phyloP scores from a whole-genome alignment of 2,329 filamentous ascomycete species.

The Paramyrothecium sp. region DNA sequence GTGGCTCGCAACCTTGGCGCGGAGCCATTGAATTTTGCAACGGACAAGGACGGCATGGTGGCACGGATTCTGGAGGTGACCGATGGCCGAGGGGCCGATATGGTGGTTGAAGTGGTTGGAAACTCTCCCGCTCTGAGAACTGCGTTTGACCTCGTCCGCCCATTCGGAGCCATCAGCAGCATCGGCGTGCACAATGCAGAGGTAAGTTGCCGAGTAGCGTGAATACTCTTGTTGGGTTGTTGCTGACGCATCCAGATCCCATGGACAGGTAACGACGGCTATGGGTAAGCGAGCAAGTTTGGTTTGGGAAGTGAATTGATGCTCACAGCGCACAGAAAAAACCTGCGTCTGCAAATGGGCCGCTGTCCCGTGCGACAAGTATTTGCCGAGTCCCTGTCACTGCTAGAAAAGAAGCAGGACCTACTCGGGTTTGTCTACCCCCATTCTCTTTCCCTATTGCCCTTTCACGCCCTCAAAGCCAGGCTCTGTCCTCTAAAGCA shows the following conservation, averaged over 20 bases:
- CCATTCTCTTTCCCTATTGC: neutral
- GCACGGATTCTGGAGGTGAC: conserved; percentile 72
- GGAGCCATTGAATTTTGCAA: conserved; percentile 77
- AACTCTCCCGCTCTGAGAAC: conserved; percentile 66
- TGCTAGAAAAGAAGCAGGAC: conserved; percentile 66
- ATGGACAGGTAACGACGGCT: conserved; percentile 64
- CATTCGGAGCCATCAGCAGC: conserved; percentile 71
- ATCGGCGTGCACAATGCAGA: conserved; percentile 76
- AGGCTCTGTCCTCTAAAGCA: too few species aligned
- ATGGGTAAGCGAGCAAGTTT: conserved; percentile 38
- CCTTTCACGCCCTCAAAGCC: neutral
- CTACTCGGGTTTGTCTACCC: conserved; percentile 56
- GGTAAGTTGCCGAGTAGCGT: conserved; percentile 37
- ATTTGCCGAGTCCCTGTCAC: conserved; percentile 62
- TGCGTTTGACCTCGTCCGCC: conserved; percentile 68
- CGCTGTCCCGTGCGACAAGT: conserved; percentile 72
- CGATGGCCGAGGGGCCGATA: conserved; percentile 79
- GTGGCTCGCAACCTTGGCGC: conserved; percentile 73
- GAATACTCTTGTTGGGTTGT: neutral
- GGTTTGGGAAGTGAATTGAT: conserved; percentile 5
- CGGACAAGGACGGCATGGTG: conserved; percentile 62
- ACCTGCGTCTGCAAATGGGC: conserved; percentile 72
- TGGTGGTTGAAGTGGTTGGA: conserved; percentile 78
- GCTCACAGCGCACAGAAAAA: conserved; percentile 53
- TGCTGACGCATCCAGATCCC: conserved; percentile 48